Evolutionary conservation across 2,329 filamentous ascomycete species (phyloP).

Genomic region (Trichoderma atrobrunneum): DNA sequence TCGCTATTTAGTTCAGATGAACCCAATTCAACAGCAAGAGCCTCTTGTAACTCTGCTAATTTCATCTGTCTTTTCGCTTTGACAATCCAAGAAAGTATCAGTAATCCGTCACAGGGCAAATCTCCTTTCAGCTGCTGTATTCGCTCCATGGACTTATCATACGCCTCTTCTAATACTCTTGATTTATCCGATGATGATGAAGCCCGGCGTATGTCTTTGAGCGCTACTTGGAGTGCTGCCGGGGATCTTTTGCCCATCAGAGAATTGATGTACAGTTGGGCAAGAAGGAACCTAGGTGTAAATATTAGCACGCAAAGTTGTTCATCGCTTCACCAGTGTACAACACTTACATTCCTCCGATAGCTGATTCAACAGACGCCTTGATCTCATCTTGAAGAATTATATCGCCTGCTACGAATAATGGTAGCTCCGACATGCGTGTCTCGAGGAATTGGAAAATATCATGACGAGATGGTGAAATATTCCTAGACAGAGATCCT

Average conservation of each 20-base stretch:
- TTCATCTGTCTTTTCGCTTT: conserved; percentile 36
- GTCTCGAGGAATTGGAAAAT: background rate
- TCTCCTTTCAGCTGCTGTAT: conserved; percentile 39
- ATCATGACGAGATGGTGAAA: background rate
- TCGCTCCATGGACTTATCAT: conserved; percentile 41
- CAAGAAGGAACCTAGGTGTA: background rate
- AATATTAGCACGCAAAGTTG: too few species aligned
- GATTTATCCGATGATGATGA: conserved; percentile 1
- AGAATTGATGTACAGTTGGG: background rate
- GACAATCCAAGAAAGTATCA: conserved; percentile 41
- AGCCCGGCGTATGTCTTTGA: background rate
- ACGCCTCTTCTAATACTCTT: conserved; percentile 38
- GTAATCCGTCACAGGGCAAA: conserved; percentile 32
- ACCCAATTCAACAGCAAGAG: conserved; percentile 38
- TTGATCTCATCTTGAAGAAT: background rate
- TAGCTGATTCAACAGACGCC: background rate
- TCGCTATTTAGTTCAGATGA: conserved; percentile 21
- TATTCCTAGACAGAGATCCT: background rate
- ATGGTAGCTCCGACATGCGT: background rate
- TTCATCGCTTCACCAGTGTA: too few species aligned
- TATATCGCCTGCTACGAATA: background rate
- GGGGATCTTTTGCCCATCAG: background rate
- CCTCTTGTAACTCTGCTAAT: conserved; percentile 39
- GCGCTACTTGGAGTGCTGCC: background rate
- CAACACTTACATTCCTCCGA: conserved; percentile 1